Evolutionary conservation across 176 grass and related monocot genomes (phyloP).

Genomic region (Carex cristatella): DNA sequence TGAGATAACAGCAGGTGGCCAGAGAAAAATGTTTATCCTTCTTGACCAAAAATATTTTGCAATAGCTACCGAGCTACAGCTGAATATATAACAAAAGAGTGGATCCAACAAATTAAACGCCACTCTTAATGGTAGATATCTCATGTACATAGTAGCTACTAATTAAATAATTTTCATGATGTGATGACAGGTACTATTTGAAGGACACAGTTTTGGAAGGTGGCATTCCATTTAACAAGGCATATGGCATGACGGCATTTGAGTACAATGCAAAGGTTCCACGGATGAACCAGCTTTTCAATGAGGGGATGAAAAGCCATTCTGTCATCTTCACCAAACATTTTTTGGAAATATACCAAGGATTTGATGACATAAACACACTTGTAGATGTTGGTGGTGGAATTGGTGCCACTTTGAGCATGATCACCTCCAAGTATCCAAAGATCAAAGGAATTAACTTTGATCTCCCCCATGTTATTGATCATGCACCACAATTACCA

Average conservation of each 20-base stretch:
- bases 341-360: slow-evolving; percentile 64
- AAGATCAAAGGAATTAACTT: slow-evolving; percentile 62
- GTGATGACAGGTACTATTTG: slow-evolving; percentile 56
- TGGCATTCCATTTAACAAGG: slow-evolving; percentile 95
- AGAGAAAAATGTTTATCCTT: not conserved
- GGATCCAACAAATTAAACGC: not conserved
- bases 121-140: not conserved
- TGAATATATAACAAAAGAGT: not conserved
- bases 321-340: slow-evolving; percentile 73
- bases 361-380: slow-evolving; percentile 48
- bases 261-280: slow-evolving; percentile 74
- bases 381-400: slow-evolving; percentile 89
- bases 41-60: not conserved
- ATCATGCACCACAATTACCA: slow-evolving; percentile 68
- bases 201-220: slow-evolving; percentile 79
- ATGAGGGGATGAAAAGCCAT: slow-evolving; percentile 91
- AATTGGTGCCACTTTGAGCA: slow-evolving; percentile 58
- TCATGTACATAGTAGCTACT: not conserved
- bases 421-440: slow-evolving; percentile 42
- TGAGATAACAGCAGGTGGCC: not conserved
- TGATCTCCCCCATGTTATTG: slow-evolving; percentile 95
- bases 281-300: slow-evolving; percentile 71
- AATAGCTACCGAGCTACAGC: not conserved
- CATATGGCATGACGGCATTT: slow-evolving; percentile 82
- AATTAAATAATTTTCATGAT: not conserved